phyloP scores from a whole-genome alignment of 2,329 filamentous ascomycete species.

The Lasiodiplodia citricola region DNA sequence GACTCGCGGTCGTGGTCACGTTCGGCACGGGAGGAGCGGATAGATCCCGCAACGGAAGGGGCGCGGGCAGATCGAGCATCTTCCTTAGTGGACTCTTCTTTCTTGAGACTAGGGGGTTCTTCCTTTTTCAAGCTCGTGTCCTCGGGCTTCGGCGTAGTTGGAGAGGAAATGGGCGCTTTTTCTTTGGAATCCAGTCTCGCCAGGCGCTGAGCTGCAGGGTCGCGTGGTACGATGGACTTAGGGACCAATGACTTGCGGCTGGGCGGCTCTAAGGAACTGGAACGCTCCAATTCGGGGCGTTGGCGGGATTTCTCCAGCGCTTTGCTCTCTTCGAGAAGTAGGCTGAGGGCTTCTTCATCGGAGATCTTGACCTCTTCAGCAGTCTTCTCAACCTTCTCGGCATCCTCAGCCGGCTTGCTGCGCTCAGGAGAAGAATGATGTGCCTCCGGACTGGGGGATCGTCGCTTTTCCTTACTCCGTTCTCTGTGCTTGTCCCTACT shows the following conservation, averaged over 20 bases:
- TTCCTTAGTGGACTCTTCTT: conserved; percentile 14
- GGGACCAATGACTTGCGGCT: conserved; percentile 45
- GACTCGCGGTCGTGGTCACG: conserved; percentile 34
- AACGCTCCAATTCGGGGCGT: conserved; percentile 43
- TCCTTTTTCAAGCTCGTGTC: neutral
- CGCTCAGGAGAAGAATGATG: conserved; percentile 22
- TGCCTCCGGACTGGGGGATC: conserved; percentile 28
- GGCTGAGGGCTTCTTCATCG: conserved; percentile 42
- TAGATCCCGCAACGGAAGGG: conserved; percentile 14
- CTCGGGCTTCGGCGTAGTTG: conserved; percentile 2
- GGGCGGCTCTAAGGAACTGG: conserved; percentile 47
- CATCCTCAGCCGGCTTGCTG: conserved; percentile 29
- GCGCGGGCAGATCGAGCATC: conserved; percentile 13
- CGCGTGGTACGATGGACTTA: conserved; percentile 31
- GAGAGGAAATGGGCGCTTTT: neutral
- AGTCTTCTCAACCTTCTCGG: conserved; percentile 32
- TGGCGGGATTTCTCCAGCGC: conserved; percentile 45
- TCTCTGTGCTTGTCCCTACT: neutral
- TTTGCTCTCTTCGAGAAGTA: conserved; percentile 44
- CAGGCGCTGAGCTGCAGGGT: conserved; percentile 38
- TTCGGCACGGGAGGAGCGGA: conserved; percentile 18
- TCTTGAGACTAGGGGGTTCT: neutral
- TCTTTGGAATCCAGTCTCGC: conserved; percentile 35
- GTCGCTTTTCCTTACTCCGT: conserved; percentile 27
- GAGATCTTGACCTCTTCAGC: conserved; percentile 41